A percentile compares a stretch with the other conserved stretches of the same genome.
Evolutionary conservation across 2,329 filamentous ascomycete genomes (phyloP).

Genomic region (Sphaerostilbella broomeana): DNA sequence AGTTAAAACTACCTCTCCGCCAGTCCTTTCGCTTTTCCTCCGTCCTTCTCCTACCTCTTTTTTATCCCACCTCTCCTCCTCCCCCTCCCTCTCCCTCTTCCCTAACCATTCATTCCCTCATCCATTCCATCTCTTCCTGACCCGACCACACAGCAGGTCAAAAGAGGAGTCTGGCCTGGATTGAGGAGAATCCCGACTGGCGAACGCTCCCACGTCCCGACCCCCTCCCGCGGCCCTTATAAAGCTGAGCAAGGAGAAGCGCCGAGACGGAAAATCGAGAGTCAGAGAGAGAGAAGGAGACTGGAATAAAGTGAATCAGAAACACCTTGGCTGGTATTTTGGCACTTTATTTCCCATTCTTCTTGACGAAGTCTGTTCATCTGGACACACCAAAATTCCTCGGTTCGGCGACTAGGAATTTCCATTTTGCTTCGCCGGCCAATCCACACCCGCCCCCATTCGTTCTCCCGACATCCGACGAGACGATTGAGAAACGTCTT

Average conservation of each 20-base stretch:
- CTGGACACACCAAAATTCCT: constrained; percentile 33
- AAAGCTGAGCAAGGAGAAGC: constrained; percentile 23
- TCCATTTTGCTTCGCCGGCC: constrained; percentile 21
- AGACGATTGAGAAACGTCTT: constrained; percentile 28
- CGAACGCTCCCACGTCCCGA: constrained; percentile 20
- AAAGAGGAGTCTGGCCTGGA: constrained; percentile 26
- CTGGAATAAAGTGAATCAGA: constrained; percentile 26
- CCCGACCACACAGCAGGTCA: constrained; percentile 30
- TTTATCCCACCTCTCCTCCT: constrained; percentile 38
- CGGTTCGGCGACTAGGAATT: constrained; percentile 38
- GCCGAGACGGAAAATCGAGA: constrained; percentile 23
- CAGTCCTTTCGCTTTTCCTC: constrained; percentile 50
- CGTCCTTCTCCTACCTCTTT: constrained; percentile 44
- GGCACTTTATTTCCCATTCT: constrained; percentile 12
- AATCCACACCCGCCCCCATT: constrained; percentile 19
- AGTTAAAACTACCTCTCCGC: constrained; percentile 42
- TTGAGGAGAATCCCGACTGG: constrained; percentile 29
- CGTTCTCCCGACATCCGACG: constrained; percentile 19
- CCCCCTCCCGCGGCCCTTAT: constrained; percentile 20
- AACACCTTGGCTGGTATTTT: constrained; percentile 35
- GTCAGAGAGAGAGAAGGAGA: constrained; percentile 17
- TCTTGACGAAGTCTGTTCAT: constrained; percentile 9
- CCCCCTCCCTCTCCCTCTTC: constrained; percentile 36
- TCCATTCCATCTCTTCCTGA: constrained; percentile 44
- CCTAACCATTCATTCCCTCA: constrained; percentile 50